phyloP scores from a whole-genome alignment of 1,284 basidiomycete genomes.

The Cutaneotrichosporon daszewskae region DNA sequence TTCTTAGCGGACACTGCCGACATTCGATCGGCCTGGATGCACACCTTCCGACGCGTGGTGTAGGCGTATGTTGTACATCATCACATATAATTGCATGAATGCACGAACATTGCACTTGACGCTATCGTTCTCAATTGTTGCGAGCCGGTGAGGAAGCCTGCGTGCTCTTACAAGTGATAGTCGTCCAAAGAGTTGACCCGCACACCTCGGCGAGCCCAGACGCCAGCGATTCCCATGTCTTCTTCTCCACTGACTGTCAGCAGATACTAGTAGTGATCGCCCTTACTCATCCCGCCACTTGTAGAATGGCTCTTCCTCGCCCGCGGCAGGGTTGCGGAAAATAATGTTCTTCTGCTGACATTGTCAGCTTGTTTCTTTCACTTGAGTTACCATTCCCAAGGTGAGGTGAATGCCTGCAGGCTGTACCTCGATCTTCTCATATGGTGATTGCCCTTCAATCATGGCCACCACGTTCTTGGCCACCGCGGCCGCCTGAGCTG shows the following conservation, averaged over 20 bases:
- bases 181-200: slow-evolving; percentile 13
- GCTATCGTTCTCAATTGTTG: no score
- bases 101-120: no score
- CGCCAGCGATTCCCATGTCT: slow-evolving; percentile 18
- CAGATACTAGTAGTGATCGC: neutral
- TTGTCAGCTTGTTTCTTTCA: neutral
- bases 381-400: slow-evolving; percentile 5
- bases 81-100: neutral
- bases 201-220: slow-evolving; percentile 19
- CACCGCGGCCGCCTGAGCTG: slow-evolving; percentile 36
- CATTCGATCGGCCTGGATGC: slow-evolving; percentile 33
- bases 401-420: slow-evolving; percentile 20
- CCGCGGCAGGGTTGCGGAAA: slow-evolving; percentile 17
- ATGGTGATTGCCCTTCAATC: slow-evolving; percentile 15
- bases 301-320: slow-evolving; percentile 12
- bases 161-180: slow-evolving; percentile 14
- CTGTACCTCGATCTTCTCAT: slow-evolving; percentile 2
- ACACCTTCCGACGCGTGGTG: slow-evolving; percentile 19
- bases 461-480: slow-evolving; percentile 35
- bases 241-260: slow-evolving; percentile 10
- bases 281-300: slow-evolving; percentile 20
- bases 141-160: no score
- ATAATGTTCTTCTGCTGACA: slow-evolving; percentile 18
- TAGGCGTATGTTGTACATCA: slow-evolving; percentile 5
- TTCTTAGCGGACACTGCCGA: slow-evolving; percentile 24